These are phyloP conservation scores for Coniferiporia weirii DNA, from an alignment of 1,284 basidiomycete species.

Conservation along the genomic window DNA sequence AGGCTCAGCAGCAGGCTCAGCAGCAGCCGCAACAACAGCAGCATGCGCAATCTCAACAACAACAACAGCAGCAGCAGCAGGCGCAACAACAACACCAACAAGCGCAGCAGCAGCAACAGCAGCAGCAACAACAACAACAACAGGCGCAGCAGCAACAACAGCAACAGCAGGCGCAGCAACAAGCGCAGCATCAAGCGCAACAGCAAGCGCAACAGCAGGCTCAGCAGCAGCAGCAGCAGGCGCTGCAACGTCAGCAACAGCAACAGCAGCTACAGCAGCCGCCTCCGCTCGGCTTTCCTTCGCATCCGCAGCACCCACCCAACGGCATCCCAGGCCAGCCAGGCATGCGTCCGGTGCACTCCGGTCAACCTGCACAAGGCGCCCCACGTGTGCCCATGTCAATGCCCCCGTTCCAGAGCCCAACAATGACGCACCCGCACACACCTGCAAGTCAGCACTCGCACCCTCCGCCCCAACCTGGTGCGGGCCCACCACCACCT, in stretches of 20 bases:
- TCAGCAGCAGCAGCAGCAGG: constrained; percentile 3
- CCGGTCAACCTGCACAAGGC: neutral
- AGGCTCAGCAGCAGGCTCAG: constrained; percentile 14
- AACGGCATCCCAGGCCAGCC: constrained; percentile 8
- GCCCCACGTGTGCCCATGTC: neutral
- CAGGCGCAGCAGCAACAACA: too few species aligned
- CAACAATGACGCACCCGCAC: constrained; percentile 10
- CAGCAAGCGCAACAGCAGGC: neutral
- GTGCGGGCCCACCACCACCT: neutral
- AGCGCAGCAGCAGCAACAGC: neutral
- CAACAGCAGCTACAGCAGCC: constrained; percentile 1
- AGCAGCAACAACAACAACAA: too few species aligned
- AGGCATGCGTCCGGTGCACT: neutral
- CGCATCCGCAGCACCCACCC: constrained; percentile 10
- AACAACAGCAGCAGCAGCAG: neutral
- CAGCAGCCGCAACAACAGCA: constrained; percentile 4
- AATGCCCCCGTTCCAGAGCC: constrained; percentile 1
- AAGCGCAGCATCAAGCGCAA: too few species aligned
- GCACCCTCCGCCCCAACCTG: too few species aligned
- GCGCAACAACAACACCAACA: constrained; percentile 4
- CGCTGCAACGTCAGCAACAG: constrained; percentile 1
- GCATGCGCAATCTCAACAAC: constrained; percentile 3
- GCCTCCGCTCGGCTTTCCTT: constrained; percentile 11
- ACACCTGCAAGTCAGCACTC: too few species aligned
- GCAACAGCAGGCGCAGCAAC: too few species aligned